phyloP scores from a whole-genome alignment of 2,329 filamentous ascomycete genomes.

The Diaporthe australafricana region DNA sequence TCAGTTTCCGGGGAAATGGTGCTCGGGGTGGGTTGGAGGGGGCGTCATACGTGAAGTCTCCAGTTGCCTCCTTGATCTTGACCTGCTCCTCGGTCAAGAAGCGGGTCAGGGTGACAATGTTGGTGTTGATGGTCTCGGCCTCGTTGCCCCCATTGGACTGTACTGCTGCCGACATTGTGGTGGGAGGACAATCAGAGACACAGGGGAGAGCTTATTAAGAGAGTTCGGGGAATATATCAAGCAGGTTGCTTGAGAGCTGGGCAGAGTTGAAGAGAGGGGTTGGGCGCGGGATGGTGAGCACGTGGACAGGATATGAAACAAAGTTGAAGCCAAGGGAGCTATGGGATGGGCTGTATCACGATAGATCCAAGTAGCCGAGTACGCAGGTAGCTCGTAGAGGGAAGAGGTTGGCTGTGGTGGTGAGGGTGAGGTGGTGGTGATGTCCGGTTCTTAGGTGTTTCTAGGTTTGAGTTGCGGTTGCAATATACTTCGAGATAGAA shows the following conservation, averaged over 20 bases:
- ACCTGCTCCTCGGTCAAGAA: conserved; percentile 96
- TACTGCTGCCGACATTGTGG: conserved; percentile 35
- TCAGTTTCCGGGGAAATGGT: conserved; percentile 33
- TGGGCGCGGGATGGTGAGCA: background rate
- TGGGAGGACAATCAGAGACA: background rate
- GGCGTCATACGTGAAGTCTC: conserved; percentile 90
- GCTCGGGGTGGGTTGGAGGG: conserved; percentile 28
- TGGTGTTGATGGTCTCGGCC: conserved; percentile 89
- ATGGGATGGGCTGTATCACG: conserved; percentile 12
- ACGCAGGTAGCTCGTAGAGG: background rate
- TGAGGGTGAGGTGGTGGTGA: background rate
- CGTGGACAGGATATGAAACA: background rate
- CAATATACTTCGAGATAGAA: background rate
- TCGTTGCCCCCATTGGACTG: conserved; percentile 57
- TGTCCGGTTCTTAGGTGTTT: background rate
- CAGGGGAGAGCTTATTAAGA: background rate
- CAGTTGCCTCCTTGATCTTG: conserved; percentile 93
- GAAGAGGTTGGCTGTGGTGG: background rate
- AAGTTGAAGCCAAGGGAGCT: conserved; percentile 5
- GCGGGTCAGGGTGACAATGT: conserved; percentile 94
- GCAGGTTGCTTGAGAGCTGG: conserved; percentile 6
- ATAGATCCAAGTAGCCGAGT: background rate
- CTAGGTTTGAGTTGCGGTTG: background rate
- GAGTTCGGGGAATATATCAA: background rate
- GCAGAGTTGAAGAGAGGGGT: background rate